Evolutionary conservation across 768 basidiomycete genomes (phyloP), one percentile per base, ranked within the genome.

Genomic region (Phanerodontia chrysosporium): DNA sequence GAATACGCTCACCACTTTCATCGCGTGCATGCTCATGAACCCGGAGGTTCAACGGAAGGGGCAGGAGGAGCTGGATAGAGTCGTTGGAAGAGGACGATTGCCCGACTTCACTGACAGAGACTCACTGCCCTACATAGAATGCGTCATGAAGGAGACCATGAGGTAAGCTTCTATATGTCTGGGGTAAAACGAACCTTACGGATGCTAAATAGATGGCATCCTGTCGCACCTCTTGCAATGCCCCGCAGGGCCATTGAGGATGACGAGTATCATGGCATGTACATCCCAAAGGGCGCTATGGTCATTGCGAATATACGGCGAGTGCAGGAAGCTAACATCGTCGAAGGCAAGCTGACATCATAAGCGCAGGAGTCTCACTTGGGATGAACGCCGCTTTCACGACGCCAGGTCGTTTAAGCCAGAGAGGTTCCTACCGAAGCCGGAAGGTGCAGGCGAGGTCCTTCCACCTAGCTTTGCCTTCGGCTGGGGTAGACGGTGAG

Each of bases 241-340:
- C 77, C 78, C 1, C 78, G 79, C 62, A 62, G 67, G 16, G 68
- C 68, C 44, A 70, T 66, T 1, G 63, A 75, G 35, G 77, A 79
- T 61, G 76, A 77, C 64, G 73, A 72, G 1, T 80, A 78, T 60
- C 65, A 67, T 4, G 77, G 76, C 14, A 64, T 73, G 53, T 75
- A 71, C 58, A 75, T 80, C 35, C 77, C 78, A 0, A 75, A 74
- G 53, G 71, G 75, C 42, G 71, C 75, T 0, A 72, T 74, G 21
- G 51, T 80, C 1, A 64, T 80, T 21, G 57, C 75, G 27, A 79
- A 79, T 61, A 70, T 71, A 65, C 78, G 74, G 59, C 75, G 70
- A 0, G 72, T 75, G 70, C 73, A 51, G 65, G 76, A 27, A 12
- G 61, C 14, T 62, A 55, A 25, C 4, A 13, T 30, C 51, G 13